Conservation (phyloP, 2,329 filamentous ascomycete species). For the Ilyonectria mors-panacis region DNA sequence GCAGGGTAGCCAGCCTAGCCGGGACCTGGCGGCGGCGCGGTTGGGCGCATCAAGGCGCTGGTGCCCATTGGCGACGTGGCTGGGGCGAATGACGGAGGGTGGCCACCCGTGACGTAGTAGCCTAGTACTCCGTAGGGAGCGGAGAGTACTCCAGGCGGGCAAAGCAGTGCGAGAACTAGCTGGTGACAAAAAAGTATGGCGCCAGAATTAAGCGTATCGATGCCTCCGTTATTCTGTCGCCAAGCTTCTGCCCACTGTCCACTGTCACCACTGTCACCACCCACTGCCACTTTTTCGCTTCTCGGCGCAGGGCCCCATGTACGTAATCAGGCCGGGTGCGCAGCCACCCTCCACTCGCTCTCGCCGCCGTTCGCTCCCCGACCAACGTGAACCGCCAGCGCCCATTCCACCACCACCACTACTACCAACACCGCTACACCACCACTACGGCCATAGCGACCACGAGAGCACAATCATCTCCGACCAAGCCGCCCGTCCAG, state of each 20-base stretch:
- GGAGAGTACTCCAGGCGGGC: slow-evolving; percentile 3
- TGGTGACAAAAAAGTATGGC: slow-evolving; percentile 16
- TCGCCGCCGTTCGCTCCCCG: slow-evolving; percentile 27
- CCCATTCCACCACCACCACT: slow-evolving; percentile 18
- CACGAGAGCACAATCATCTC: slow-evolving; percentile 20
- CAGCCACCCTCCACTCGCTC: slow-evolving; percentile 1
- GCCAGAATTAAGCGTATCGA: background rate
- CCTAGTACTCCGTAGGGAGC: background rate
- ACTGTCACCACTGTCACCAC: slow-evolving; percentile 18
- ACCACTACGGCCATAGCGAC: background rate
- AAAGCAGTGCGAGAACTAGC: slow-evolving; percentile 1
- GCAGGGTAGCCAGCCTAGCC: slow-evolving; percentile 2
- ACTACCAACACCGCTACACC: background rate
- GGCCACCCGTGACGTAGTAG: slow-evolving; percentile 25
- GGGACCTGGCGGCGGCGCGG: background rate
- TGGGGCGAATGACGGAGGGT: slow-evolving; percentile 21
- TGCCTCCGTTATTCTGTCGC: slow-evolving; percentile 12
- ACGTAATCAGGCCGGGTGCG: slow-evolving; percentile 3
- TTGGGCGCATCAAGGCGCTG: slow-evolving; percentile 19
- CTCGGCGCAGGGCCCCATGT: slow-evolving; percentile 11
- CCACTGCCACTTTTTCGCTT: slow-evolving; percentile 8
- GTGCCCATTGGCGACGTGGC: slow-evolving; percentile 22
- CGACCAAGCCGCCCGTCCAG: slow-evolving; percentile 23
- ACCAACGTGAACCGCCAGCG: slow-evolving; percentile 7
- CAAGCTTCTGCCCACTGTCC: background rate